Evolutionary conservation across 768 basidiomycete genomes (phyloP), one percentile per base, ranked within the genome.

Genomic region (Podaxis mareebaensis): DNA sequence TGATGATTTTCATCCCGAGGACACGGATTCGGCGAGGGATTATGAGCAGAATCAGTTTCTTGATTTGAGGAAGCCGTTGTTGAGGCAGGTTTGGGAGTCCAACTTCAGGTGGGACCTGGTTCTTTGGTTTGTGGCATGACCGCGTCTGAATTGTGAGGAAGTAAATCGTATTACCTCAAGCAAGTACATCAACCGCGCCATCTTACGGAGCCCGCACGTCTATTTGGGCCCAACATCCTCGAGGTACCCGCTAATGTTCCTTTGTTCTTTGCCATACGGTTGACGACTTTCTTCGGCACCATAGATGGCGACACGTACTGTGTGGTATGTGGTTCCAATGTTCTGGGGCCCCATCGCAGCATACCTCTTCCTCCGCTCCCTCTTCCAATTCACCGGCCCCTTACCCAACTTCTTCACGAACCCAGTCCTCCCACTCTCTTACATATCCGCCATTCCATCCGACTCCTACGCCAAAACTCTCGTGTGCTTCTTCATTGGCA

Each of bases 151-250:
- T 24, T 24, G 1, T 3, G 20, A 36, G 56, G 60, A 53, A 93
- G 92, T 72, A 99, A 99, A 81, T 86, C 91, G 3, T 99, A 95
- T 75, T 99, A 99, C 73, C 80, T 99, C 55, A 85, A 93, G 69
- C 97, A 99, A 75, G 93, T 99, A 0, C 97, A 99, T 75, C 95
- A 98, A 73, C 96, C 97, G 1, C 85, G 97, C 48, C 96, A 96
- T 74, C 75, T 96, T 58, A 75, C 85, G 6, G 82, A 93, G 57
- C 89, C 92, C 17, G 95, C 96, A 2, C 87, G 93, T 67, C 78
- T 99, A 64, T 99, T 99, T 73, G 92, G 89, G 12, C 87, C 90
- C 1, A 78, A 83, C 46, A 81, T 88, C 62, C 86, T 97, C 36
- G 96, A 99, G 85, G 91, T 89, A 64, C 40, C 79, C 70, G 28